Percentiles rank a stretch among this genome's conserved stretches.
Conservation (phyloP, 176 grass and related monocot genomes). For the Carex kokanica region DNA sequence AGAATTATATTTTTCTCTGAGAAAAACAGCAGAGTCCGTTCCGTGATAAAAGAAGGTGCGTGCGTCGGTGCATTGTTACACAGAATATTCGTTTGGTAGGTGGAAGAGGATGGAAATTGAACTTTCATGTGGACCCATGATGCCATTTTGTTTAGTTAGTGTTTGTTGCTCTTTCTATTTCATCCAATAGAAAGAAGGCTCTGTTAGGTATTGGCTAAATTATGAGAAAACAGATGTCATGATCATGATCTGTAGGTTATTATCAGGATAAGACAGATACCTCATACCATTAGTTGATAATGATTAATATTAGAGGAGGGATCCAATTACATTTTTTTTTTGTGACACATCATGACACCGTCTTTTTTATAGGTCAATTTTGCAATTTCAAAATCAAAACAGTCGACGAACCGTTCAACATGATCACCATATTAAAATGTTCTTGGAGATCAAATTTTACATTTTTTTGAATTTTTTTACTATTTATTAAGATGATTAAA, state of each 20-base stretch:
- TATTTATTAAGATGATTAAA: too few species aligned
- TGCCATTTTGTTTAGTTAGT: not conserved
- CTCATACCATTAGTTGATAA: not conserved
- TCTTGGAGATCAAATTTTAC: too few species aligned
- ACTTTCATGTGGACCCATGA: not conserved
- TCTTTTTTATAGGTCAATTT: too few species aligned
- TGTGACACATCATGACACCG: too few species aligned
- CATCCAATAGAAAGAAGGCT: not conserved
- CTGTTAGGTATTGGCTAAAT: not conserved
- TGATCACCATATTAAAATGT: too few species aligned
- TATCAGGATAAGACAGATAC: not conserved
- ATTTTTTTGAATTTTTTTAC: too few species aligned
- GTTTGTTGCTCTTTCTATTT: not conserved
- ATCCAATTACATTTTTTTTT: too few species aligned
- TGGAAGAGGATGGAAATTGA: not conserved
- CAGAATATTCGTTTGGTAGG: slow-evolving; percentile 21
- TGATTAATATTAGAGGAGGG: too few species aligned
- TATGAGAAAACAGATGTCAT: not conserved
- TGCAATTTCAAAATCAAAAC: too few species aligned
- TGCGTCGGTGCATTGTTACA: not conserved
- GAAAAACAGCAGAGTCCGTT: too few species aligned
- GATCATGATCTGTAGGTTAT: not conserved
- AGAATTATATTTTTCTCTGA: too few species aligned
- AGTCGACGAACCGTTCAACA: too few species aligned
- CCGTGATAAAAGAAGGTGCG: not conserved